Conservation (phyloP, 2,329 filamentous ascomycete species). For the Pezicula carpinea region DNA sequence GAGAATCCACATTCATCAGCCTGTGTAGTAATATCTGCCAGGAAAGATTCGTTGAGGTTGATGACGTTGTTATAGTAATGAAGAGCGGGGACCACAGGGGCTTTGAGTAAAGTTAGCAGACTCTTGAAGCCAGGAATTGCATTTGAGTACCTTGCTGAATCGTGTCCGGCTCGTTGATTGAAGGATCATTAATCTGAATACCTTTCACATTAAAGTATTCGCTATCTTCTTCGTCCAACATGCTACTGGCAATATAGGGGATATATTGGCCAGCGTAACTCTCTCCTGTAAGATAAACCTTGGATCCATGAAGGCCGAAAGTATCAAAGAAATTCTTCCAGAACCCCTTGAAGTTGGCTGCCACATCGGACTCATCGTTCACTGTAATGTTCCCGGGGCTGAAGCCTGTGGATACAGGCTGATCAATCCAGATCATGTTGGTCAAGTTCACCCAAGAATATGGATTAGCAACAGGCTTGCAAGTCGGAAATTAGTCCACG, state of each 20-base stretch:
- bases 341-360: slow-evolving; percentile 54
- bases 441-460: slow-evolving; percentile 25
- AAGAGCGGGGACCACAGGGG: slow-evolving; percentile 43
- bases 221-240: slow-evolving; percentile 43
- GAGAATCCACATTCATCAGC: slow-evolving; percentile 48
- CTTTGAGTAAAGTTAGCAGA: slow-evolving; percentile 10
- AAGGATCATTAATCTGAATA: slow-evolving; percentile 58
- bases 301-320: slow-evolving; percentile 49
- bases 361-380: slow-evolving; percentile 46
- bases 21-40: slow-evolving; percentile 38
- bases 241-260: slow-evolving; percentile 45
- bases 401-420: slow-evolving; percentile 41
- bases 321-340: slow-evolving; percentile 59
- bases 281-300: slow-evolving; percentile 62
- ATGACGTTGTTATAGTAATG: slow-evolving; percentile 46
- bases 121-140: not conserved
- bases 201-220: slow-evolving; percentile 55
- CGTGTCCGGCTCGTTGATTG: slow-evolving; percentile 34
- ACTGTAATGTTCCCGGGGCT: slow-evolving; percentile 48
- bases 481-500: not conserved
- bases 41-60: slow-evolving; percentile 46
- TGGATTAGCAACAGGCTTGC: slow-evolving; percentile 20
- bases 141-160: slow-evolving; percentile 12
- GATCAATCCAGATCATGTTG: slow-evolving; percentile 25
- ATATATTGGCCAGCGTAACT: slow-evolving; percentile 49